phyloP scores from a whole-genome alignment of 768 basidiomycete genomes.

The Xerocomellus chrysenteron region DNA sequence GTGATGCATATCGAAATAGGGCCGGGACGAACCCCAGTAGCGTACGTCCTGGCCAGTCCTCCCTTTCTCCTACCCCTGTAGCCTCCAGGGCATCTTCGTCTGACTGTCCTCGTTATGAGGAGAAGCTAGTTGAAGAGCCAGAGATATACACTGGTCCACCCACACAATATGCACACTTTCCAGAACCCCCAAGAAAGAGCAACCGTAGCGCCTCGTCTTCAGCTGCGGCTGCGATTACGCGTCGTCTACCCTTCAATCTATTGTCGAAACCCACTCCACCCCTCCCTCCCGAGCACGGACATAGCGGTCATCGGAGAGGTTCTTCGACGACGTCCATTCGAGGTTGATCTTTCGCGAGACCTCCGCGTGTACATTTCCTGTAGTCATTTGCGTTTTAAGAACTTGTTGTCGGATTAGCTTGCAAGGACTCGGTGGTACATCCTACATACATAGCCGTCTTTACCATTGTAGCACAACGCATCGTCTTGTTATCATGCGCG shows the following conservation, averaged over 20 bases:
- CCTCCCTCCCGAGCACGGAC: constrained; percentile 25
- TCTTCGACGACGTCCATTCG: constrained; percentile 41
- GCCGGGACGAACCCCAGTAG: constrained; percentile 66
- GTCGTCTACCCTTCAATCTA: constrained; percentile 69
- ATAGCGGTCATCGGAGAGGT: constrained; percentile 42
- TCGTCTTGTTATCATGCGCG: background rate
- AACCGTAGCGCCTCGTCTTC: constrained; percentile 39
- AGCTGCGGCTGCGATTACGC: constrained; percentile 48
- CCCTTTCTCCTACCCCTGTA: constrained; percentile 40
- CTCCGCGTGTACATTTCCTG: constrained; percentile 8
- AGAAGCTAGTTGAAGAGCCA: constrained; percentile 42
- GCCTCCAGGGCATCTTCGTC: constrained; percentile 58
- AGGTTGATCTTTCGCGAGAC: constrained; percentile 16
- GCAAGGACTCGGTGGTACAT: constrained; percentile 16
- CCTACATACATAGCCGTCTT: constrained; percentile 8
- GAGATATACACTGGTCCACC: constrained; percentile 64
- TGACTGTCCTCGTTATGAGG: constrained; percentile 43
- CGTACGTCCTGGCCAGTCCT: constrained; percentile 40
- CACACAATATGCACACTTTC: constrained; percentile 68
- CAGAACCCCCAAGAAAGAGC: constrained; percentile 58
- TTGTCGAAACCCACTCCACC: constrained; percentile 53
- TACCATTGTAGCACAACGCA: constrained; percentile 17
- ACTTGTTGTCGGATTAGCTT: constrained; percentile 30
- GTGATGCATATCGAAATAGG: constrained; percentile 50
- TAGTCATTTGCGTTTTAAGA: constrained; percentile 3